Evolutionary conservation across 305 asterid genomes (phyloP).

Genomic region (Solanum hybrid): DNA sequence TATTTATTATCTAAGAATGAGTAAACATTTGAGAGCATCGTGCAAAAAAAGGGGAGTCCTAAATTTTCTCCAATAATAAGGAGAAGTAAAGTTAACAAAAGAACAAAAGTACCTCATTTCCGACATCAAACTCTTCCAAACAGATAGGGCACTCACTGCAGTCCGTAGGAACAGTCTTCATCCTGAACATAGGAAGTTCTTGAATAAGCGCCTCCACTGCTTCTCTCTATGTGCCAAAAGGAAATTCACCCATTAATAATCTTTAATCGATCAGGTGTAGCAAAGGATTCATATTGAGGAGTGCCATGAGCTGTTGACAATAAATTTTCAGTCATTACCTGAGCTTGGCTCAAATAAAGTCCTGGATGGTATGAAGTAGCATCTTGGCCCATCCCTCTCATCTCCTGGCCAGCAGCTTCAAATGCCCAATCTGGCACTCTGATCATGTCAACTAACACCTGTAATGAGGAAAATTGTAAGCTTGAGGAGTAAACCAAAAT

Average conservation of each 20-base stretch:
- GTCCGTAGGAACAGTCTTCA: constrained; percentile 91
- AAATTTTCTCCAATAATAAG: not conserved
- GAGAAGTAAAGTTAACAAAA: not conserved
- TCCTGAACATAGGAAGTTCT: constrained; percentile 82
- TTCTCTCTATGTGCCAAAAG: constrained; percentile 55
- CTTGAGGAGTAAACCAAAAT: not conserved
- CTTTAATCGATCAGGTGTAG: not conserved
- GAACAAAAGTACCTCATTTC: constrained; percentile 55
- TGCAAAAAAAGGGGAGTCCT: not conserved
- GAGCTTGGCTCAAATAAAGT: constrained; percentile 75
- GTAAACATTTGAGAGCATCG: not conserved
- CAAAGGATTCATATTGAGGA: not conserved
- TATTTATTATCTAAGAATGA: not conserved
- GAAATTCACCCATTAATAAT: not conserved
- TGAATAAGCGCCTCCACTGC: constrained; percentile 95
- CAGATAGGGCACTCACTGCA: constrained; percentile 96
- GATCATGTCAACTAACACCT: constrained; percentile 89
- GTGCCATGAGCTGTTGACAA: not conserved
- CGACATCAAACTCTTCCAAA: constrained; percentile 84
- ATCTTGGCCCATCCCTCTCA: constrained; percentile 93
- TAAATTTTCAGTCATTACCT: constrained; percentile 37
- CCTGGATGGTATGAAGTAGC: constrained; percentile 85
- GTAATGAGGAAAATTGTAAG: constrained; percentile 11
- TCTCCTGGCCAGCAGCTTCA: constrained; percentile 97
- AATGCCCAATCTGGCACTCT: constrained; percentile 95